These are phyloP conservation scores for Piper betle DNA, from an alignment of 164 flowering plant species.

Conservation along the genomic window DNA sequence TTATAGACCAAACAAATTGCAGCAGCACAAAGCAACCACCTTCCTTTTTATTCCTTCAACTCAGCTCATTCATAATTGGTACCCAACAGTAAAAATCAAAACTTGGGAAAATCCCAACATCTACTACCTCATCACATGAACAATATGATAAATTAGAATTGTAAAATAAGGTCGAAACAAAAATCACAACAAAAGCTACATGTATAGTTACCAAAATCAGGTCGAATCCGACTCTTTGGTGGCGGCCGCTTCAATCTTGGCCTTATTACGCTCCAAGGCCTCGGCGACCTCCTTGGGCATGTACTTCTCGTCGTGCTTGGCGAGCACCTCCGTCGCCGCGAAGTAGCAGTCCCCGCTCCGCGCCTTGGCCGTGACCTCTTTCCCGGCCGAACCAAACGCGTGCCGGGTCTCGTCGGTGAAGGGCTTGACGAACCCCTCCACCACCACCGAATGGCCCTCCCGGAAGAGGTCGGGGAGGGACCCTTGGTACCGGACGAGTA, in stretches of 20 bases:
- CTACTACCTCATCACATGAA: not conserved
- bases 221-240: not conserved
- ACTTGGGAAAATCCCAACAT: not conserved
- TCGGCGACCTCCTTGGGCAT: conserved; percentile 83
- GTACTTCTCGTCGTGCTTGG: conserved; percentile 96
- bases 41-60: not conserved
- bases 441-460: conserved; percentile 91
- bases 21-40: not conserved
- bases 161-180: not conserved
- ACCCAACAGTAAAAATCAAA: not conserved
- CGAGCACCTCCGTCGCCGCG: conserved; percentile 68
- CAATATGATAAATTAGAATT: not conserved
- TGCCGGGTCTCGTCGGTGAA: conserved; percentile 30
- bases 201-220: not conserved
- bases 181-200: no score
- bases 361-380: conserved; percentile 47
- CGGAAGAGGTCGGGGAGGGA: conserved; percentile 79
- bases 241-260: conserved; percentile 18
- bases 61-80: not conserved
- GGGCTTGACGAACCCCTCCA: conserved; percentile 71
- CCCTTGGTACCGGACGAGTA: conserved; percentile 59
- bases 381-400: conserved; percentile 9
- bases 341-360: conserved; percentile 55
- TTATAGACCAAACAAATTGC: not conserved
- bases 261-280: conserved; percentile 78